A percentile compares a stretch with the other conserved stretches of the same genome.
phyloP scores from a whole-genome alignment of 345 rosid species.

The Brassica rapa region DNA sequence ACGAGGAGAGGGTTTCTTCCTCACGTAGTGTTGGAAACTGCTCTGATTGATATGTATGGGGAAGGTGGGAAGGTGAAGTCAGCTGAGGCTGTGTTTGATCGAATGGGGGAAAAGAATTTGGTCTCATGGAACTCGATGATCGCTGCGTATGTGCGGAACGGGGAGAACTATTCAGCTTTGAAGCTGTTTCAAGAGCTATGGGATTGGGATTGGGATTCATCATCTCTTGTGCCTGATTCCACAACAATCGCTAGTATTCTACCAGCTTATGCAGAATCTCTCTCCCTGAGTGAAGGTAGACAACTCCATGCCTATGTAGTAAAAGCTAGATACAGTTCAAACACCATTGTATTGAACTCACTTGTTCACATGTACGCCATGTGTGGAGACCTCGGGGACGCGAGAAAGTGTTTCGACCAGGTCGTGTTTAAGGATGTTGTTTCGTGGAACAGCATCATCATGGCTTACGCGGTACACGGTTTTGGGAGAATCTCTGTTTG shows the following conservation, averaged over 20 bases:
- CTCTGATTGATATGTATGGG: conserved; percentile 73
- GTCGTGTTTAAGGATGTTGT: conserved; percentile 53
- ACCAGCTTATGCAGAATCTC: conserved; percentile 69
- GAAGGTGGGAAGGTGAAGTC: conserved; percentile 43
- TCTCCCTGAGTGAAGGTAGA: conserved; percentile 53
- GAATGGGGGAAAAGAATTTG: conserved; percentile 54
- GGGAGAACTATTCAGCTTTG: conserved; percentile 51
- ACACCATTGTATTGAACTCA: conserved; percentile 60
- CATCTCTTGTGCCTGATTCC: conserved; percentile 53
- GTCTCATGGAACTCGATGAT: conserved; percentile 72
- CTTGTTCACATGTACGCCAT: conserved; percentile 65
- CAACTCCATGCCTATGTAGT: conserved; percentile 55
- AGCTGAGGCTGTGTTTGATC: conserved; percentile 52
- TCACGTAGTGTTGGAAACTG: conserved; percentile 62
- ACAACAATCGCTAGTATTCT: conserved; percentile 60
- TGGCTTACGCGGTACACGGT: conserved; percentile 76
- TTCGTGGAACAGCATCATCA: conserved; percentile 77
- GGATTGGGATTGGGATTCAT: conserved; percentile 19
- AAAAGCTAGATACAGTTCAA: conserved; percentile 45
- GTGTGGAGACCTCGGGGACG: conserved; percentile 67
- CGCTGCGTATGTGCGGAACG: conserved; percentile 61
- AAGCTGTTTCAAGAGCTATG: conserved; percentile 51
- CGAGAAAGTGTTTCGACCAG: conserved; percentile 55
- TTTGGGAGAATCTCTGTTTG: conserved; percentile 51
- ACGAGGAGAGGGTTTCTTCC: conserved; percentile 65